A percentile compares a stretch with the other conserved stretches of the same genome.
Evolutionary conservation across 2,329 filamentous ascomycete species (phyloP).

Genomic region (Verticillium dahliae): DNA sequence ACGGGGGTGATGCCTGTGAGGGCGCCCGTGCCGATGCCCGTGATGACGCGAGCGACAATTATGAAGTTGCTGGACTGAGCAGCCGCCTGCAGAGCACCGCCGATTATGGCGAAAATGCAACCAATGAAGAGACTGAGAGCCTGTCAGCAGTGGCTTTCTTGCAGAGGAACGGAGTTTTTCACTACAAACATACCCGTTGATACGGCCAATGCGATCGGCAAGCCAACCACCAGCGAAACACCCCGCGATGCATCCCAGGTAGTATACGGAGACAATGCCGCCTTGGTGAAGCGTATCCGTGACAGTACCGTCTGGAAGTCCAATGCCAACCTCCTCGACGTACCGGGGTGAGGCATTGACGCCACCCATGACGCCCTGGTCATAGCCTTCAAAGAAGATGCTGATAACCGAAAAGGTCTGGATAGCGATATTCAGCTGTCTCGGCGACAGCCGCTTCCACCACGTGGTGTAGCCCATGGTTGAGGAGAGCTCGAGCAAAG

Average conservation of each 20-base stretch:
- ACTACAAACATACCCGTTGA: conserved; percentile 22
- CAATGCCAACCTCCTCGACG: conserved; percentile 36
- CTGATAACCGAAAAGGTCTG: conserved; percentile 21
- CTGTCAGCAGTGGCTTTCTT: background rate
- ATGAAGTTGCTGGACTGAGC: conserved; percentile 39
- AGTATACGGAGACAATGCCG: conserved; percentile 46
- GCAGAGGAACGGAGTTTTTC: background rate
- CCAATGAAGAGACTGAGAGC: conserved; percentile 34
- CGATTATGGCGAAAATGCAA: conserved; percentile 38
- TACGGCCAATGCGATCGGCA: conserved; percentile 47
- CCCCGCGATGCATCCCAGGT: conserved; percentile 42
- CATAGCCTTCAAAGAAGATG: conserved; percentile 39
- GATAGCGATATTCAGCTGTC: conserved; percentile 31
- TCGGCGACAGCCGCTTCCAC: conserved; percentile 34
- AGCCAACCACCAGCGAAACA: conserved; percentile 42
- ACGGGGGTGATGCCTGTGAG: conserved; percentile 65
- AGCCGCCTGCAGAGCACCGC: conserved; percentile 39
- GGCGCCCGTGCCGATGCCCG: conserved; percentile 63
- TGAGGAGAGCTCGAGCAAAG: too few species aligned
- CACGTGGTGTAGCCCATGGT: conserved; percentile 30
- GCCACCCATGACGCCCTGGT: conserved; percentile 48
- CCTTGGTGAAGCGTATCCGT: conserved; percentile 42
- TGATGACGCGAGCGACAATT: conserved; percentile 48
- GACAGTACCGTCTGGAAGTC: conserved; percentile 33
- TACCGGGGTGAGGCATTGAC: conserved; percentile 36